Percentiles rank a stretch among this genome's conserved stretches.
Evolutionary conservation across 2,329 filamentous ascomycete genomes (phyloP).

Genomic region (Aspergillus pseudoviridinutans): DNA sequence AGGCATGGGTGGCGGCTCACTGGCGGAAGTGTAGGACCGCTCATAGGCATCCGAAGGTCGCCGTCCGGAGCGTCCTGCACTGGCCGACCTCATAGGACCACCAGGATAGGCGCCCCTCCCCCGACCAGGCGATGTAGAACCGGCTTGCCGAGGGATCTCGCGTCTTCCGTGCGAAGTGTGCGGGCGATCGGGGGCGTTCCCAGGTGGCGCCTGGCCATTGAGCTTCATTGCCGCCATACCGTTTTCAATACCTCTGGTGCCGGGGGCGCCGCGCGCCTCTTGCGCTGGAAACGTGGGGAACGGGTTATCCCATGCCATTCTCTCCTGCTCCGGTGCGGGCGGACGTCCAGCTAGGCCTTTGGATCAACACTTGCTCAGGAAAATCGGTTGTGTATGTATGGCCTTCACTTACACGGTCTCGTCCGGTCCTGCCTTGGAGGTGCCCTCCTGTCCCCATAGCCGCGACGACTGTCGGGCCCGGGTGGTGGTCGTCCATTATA

Average conservation of each 20-base stretch:
- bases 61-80: conserved; percentile 19
- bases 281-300: conserved; percentile 42
- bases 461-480: conserved; percentile 23
- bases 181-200: conserved; percentile 26
- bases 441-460: conserved; percentile 25
- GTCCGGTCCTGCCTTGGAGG: conserved; percentile 28
- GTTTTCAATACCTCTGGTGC: conserved; percentile 33
- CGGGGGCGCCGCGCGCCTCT: conserved; percentile 30
- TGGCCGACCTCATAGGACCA: conserved; percentile 23
- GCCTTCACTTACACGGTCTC: conserved; percentile 30
- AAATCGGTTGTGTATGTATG: not conserved
- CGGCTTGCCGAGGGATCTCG: conserved; percentile 24
- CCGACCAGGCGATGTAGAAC: conserved; percentile 21
- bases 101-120: conserved; percentile 21
- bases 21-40: conserved; percentile 24
- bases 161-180: conserved; percentile 37
- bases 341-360: conserved; percentile 19
- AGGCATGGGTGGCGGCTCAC: conserved; percentile 24
- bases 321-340: conserved; percentile 36
- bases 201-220: conserved; percentile 24
- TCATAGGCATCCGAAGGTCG: conserved; percentile 16
- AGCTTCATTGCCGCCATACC: conserved; percentile 39
- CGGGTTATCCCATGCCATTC: conserved; percentile 45
- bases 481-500: conserved; percentile 23
- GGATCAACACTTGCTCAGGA: conserved; percentile 5